Evolutionary conservation across 768 basidiomycete species (phyloP), one percentile per base, ranked within the genome.

Genomic region (Tricholoma sp.): DNA sequence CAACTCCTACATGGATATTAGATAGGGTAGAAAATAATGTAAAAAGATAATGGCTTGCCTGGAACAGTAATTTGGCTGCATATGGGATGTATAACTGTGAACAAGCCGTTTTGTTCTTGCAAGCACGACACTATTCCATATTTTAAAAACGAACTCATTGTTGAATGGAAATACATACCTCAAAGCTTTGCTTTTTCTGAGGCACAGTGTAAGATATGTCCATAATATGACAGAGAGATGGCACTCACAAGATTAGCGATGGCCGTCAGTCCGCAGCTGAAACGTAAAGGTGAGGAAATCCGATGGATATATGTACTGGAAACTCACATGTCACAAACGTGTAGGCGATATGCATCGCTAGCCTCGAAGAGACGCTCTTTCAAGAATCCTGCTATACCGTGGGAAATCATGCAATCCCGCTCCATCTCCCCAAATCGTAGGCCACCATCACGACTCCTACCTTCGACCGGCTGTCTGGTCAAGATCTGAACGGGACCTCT

Each of bases 371-470:
- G 77, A 56, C 97, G 88, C 76, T 98, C 97, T 74, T 98, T 98
- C 73, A 98, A 73, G 85, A 98, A 98, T 1, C 85, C 93, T 47
- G 97, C 96, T 61, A 98, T 94, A 69, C 97, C 97, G 76, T 99
- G 97, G 20, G 97, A 97, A 59, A 99, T 96, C 97, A 99, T 99
- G 71, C 97, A 98, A 83, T 98, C 96, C 70, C 94, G 91, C 69
- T 99, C 97, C 97, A 99, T 99, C 81, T 99, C 97, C 80, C 97
- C 97, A 79, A 99, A 99, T 66, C 97, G 94, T 60, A 99, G 75
- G 72, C 97, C 97, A 78, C 97, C 97, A 67, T 98, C 97, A 75
- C 97, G 84, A 82, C 91, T 94, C 72, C 97, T 83, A 82, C 97
- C 97, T 69, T 99, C 97, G 13, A 99, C 97, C 11, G 97, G 97